phyloP scores from a whole-genome alignment of 176 grass and related monocot species.

The Musa troglodytarum region DNA sequence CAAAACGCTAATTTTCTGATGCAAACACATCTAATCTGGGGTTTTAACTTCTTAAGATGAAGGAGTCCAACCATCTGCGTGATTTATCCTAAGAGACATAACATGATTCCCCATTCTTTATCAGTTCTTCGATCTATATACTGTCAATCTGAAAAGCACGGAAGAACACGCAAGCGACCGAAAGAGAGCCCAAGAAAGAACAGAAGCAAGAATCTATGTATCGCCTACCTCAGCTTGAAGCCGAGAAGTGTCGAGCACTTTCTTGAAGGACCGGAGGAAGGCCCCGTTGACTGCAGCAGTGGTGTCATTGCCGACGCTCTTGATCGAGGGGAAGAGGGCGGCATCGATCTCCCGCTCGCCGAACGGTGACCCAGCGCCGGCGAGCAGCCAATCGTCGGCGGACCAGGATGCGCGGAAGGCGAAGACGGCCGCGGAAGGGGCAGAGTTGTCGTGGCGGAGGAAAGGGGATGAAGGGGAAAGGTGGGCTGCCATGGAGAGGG shows the following conservation, averaged over 20 bases:
- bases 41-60: no score
- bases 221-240: constrained; percentile 48
- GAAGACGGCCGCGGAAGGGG: constrained; percentile 51
- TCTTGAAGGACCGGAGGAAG: constrained; percentile 55
- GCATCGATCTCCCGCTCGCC: constrained; percentile 67
- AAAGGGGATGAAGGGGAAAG: constrained; percentile 26
- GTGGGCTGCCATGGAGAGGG: constrained; percentile 15
- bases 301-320: constrained; percentile 49
- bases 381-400: constrained; percentile 44
- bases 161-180: neutral
- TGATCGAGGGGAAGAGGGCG: constrained; percentile 63
- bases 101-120: no score
- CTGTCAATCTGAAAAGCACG: neutral
- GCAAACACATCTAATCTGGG: no score
- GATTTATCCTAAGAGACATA: no score
- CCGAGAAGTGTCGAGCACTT: constrained; percentile 31
- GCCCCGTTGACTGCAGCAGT: constrained; percentile 51
- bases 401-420: constrained; percentile 65
- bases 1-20: neutral
- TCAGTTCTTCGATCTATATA: no score
- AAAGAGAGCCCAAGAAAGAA: neutral
- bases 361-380: constrained; percentile 33
- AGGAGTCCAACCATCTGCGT: no score
- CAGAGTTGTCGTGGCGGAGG: constrained; percentile 43
- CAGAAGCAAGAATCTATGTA: neutral